Percentiles rank a stretch among this genome's conserved stretches.
Evolutionary conservation across 169 alveolate species (phyloP).

Genomic region (Plasmodium coatneyi): DNA sequence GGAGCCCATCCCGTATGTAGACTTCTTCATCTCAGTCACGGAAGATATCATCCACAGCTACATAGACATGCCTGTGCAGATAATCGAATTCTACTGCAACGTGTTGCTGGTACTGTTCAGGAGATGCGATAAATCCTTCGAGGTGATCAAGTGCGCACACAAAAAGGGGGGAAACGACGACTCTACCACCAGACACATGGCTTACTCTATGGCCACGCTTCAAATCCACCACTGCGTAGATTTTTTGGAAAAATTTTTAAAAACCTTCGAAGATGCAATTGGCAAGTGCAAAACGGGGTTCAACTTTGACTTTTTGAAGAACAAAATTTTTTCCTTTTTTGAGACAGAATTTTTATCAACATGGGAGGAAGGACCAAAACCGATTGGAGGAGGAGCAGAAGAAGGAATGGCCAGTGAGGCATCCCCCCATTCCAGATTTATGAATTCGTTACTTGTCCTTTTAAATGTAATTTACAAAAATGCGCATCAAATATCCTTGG

Average conservation of each 20-base stretch:
- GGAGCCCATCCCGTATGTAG: conserved; percentile 7
- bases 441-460: conserved; percentile 35
- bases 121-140: conserved; percentile 7
- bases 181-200: background rate
- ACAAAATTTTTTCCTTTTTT: conserved; percentile 18
- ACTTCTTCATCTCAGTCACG: conserved; percentile 49
- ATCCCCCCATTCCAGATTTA: conserved; percentile 3
- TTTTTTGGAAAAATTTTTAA: conserved; percentile 29
- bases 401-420: background rate
- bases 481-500: conserved; percentile 3
- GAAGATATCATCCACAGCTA: conserved; percentile 31
- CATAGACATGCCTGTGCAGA: conserved; percentile 23
- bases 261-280: conserved; percentile 26
- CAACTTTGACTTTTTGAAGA: conserved; percentile 49
- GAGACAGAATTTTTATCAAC: conserved; percentile 18
- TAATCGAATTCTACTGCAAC: conserved; percentile 57
- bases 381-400: background rate
- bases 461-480: conserved; percentile 44
- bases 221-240: conserved; percentile 14
- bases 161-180: background rate
- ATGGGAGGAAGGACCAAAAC: background rate
- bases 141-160: background rate
- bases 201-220: background rate
- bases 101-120: conserved; percentile 4
- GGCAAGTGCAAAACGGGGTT: conserved; percentile 20